Conservation (phyloP, 2,329 filamentous ascomycete species). For the Ophiocordyceps camponoti-leonardi region DNA sequence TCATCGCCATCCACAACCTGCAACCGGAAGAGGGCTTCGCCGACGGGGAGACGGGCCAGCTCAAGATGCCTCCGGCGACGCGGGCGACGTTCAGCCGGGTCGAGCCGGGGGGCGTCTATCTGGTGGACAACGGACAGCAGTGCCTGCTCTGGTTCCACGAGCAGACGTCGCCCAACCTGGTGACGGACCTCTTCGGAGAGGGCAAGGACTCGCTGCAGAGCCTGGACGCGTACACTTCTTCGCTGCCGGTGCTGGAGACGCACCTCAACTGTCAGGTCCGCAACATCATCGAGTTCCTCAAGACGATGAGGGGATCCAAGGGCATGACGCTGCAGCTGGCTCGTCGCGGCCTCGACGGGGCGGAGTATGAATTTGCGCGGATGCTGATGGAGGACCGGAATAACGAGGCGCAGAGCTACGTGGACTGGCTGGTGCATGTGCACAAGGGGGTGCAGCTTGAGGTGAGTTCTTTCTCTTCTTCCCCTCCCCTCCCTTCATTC, state of each 20-base stretch:
- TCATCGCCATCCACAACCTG: constrained; percentile 83
- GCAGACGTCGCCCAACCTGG: constrained; percentile 80
- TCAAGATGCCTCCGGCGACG: constrained; percentile 65
- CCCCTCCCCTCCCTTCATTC: neutral
- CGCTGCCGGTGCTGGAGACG: constrained; percentile 71
- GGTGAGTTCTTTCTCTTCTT: too few species aligned
- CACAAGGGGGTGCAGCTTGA: constrained; percentile 89
- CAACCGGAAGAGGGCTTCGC: constrained; percentile 78
- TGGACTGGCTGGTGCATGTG: constrained; percentile 94
- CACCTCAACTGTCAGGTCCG: constrained; percentile 89
- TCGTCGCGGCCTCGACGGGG: constrained; percentile 80
- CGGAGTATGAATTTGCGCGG: constrained; percentile 90
- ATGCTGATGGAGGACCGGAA: constrained; percentile 88
- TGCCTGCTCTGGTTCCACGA: constrained; percentile 85
- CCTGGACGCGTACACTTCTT: constrained; percentile 66
- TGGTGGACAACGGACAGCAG: constrained; percentile 89
- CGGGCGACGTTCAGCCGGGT: constrained; percentile 76
- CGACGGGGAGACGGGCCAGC: constrained; percentile 68
- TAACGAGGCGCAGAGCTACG: constrained; percentile 94
- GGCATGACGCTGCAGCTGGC: constrained; percentile 80
- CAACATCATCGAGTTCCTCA: constrained; percentile 80
- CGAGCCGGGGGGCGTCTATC: constrained; percentile 83
- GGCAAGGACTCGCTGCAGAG: constrained; percentile 50
- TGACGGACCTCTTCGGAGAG: constrained; percentile 78
- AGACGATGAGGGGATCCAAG: constrained; percentile 67